These are phyloP conservation scores for Euphorbia schlechtendalii DNA, from an alignment of 441 rosid genomes.

Conservation along the genomic window DNA sequence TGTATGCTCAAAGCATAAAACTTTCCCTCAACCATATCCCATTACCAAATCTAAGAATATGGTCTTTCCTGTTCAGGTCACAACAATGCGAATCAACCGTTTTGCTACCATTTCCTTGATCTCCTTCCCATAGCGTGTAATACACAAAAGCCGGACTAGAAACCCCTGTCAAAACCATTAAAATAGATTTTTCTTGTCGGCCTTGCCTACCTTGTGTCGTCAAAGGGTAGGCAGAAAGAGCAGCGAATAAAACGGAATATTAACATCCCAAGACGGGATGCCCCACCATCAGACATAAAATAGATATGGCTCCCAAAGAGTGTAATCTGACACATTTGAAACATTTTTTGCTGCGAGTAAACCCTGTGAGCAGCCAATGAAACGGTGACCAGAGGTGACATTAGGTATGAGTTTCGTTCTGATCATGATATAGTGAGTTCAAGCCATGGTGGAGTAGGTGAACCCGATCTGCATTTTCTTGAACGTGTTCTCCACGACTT, in stretches of 20 bases:
- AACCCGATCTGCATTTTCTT: not conserved
- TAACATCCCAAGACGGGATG: slow-evolving; percentile 20
- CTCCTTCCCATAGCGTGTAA: not conserved
- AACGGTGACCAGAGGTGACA: no score
- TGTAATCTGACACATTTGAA: not conserved
- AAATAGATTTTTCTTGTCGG: not conserved
- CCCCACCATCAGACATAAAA: no score
- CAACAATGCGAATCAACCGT: not conserved
- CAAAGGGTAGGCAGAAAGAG: not conserved
- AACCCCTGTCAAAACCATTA: slow-evolving; percentile 23
- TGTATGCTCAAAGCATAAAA: slow-evolving; percentile 20
- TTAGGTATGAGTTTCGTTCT: no score
- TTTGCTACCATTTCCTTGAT: not conserved
- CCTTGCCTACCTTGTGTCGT: not conserved
- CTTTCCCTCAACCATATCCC: no score
- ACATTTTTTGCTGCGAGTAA: not conserved
- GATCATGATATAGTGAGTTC: not conserved
- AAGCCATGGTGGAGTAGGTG: slow-evolving; percentile 1
- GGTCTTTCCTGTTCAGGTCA: not conserved
- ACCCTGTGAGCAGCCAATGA: no score
- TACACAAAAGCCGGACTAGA: slow-evolving; percentile 7
- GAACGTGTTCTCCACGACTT: no score
- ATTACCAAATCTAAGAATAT: not conserved
- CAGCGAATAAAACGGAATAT: slow-evolving; percentile 8
- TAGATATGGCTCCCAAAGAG: not conserved